Evolutionary conservation across 129 eudicot genomes (phyloP), one percentile per base, ranked within the genome.

Genomic region (Tanacetum coccineum): DNA sequence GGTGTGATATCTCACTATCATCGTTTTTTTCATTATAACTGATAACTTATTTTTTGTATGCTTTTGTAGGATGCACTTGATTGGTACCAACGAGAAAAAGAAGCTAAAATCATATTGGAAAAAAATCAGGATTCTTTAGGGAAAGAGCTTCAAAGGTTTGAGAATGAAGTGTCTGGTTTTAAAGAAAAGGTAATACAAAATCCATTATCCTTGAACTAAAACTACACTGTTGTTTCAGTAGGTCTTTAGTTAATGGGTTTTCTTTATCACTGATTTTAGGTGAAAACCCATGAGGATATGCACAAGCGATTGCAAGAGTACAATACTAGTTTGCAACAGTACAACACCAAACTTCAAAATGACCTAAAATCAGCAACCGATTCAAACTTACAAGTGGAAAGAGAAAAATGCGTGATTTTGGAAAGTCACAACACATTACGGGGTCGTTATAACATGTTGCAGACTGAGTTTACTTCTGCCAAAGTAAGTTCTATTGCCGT

Each of bases 281-380:
- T 79, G 59, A 62, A 77, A 60, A 76, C 87, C 30, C 79, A 73
- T n/a, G 82, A 85, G 49, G 87, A 75, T 19, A 70, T 62, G 70
- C 72, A 82, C 70, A 79, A 82, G 76, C 76, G 85, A 61, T 60
- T 85, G 71, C 87, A 85, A 70, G 91, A 85, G 49, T 85, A 85
- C 74, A 82, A 79, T 49, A 79, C 82, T 47, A 82, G 91, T 55
- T 74, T 85, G 79, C 91, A 85, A 68, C 82, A 81, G 59, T 85
- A 85, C 71, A 85, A 82, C 45, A 70, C 79, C 18, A 83, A 85
- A 59, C 87, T 85, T 67, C 91, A 85, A 64, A 82, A 80, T 3
- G 91, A 81, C 40, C 79, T 82, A 13, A 76, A 79, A 50, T 57
- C 72, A 17, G 79, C 85, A 19, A 82, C 72, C 63, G 87, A 81